A percentile compares a stretch with the other conserved stretches of the same genome.
Conservation (phyloP, 2,329 filamentous ascomycete species). For the Samsoniella hepiali region DNA sequence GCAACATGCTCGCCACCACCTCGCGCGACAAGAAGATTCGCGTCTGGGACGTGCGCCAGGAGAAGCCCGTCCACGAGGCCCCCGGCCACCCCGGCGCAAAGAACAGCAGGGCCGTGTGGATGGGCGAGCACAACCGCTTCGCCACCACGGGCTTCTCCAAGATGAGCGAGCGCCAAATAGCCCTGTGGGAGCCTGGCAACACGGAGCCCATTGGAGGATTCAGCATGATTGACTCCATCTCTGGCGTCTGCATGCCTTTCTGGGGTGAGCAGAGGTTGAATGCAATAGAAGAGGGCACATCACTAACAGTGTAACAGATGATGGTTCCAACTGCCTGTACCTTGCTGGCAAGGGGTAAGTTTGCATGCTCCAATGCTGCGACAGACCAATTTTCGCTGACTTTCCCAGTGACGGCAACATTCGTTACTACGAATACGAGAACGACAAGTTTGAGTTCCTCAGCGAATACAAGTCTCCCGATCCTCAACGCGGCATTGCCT, state of each 20-base stretch:
- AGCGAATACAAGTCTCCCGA: slow-evolving; percentile 97
- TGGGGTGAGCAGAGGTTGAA: slow-evolving; percentile 60
- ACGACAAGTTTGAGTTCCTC: slow-evolving; percentile 97
- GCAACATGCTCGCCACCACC: slow-evolving; percentile 82
- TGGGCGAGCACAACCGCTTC: slow-evolving; percentile 94
- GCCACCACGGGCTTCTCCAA: slow-evolving; percentile 96
- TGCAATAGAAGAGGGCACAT: neutral
- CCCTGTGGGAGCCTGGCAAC: slow-evolving; percentile 88
- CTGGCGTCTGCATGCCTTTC: slow-evolving; percentile 98
- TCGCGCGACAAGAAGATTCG: slow-evolving; percentile 97
- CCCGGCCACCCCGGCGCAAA: slow-evolving; percentile 89
- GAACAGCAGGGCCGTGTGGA: slow-evolving; percentile 94
- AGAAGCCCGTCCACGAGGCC: slow-evolving; percentile 80
- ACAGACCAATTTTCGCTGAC: slow-evolving; percentile 40
- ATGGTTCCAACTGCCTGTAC: slow-evolving; percentile 91
- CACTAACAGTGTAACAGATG: slow-evolving; percentile 49
- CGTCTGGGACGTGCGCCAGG: slow-evolving; percentile 95
- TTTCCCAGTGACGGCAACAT: slow-evolving; percentile 77
- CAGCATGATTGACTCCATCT: slow-evolving; percentile 87
- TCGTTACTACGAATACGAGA: slow-evolving; percentile 96
- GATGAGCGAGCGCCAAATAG: slow-evolving; percentile 97
- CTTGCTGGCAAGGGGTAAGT: slow-evolving; percentile 83
- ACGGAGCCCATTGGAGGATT: slow-evolving; percentile 88
- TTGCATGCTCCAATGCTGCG: slow-evolving; percentile 33
- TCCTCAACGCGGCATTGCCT: slow-evolving; percentile 90